Percentiles rank a stretch among this genome's conserved stretches.
These are phyloP conservation scores for Plantago coronopus DNA, from an alignment of 305 asterid species.

Conservation along the genomic window DNA sequence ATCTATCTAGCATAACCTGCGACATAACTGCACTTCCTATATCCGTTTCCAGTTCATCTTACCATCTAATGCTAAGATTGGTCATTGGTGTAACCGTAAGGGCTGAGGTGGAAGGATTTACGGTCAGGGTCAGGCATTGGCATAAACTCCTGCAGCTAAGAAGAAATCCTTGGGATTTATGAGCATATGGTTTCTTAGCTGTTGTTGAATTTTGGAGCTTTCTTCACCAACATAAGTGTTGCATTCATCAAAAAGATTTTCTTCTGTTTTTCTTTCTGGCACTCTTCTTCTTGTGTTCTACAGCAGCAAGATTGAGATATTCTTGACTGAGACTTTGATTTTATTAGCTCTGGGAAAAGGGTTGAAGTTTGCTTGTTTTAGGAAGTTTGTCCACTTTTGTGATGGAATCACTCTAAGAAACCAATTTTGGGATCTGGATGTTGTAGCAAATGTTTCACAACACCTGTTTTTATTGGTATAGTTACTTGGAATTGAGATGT, in stretches of 20 bases:
- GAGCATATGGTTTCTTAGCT: slow-evolving; percentile 13
- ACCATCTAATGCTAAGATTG: too few species aligned
- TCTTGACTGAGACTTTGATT: not conserved
- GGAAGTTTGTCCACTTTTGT: too few species aligned
- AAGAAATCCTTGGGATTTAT: slow-evolving; percentile 16
- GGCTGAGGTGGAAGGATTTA: too few species aligned
- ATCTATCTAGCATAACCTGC: too few species aligned
- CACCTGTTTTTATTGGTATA: not conserved
- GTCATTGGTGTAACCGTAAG: too few species aligned
- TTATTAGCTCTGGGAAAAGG: not conserved
- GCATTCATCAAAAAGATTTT: slow-evolving; percentile 15
- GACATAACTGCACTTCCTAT: too few species aligned
- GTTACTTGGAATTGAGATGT: not conserved
- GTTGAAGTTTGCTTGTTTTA: too few species aligned
- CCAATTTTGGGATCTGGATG: not conserved
- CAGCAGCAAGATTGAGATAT: slow-evolving; percentile 1
- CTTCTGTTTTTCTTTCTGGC: not conserved
- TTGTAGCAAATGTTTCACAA: not conserved
- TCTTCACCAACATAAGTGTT: slow-evolving; percentile 1
- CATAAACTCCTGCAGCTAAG: too few species aligned
- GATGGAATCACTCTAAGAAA: not conserved
- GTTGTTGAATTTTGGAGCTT: slow-evolving; percentile 13
- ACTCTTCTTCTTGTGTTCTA: not conserved
- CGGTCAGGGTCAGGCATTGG: too few species aligned
- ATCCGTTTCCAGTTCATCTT: too few species aligned